Percentiles rank a stretch among this genome's conserved stretches.
These are phyloP conservation scores for Phellopilus nigrolimitatus DNA, from an alignment of 1,284 basidiomycete species.

Conservation along the genomic window DNA sequence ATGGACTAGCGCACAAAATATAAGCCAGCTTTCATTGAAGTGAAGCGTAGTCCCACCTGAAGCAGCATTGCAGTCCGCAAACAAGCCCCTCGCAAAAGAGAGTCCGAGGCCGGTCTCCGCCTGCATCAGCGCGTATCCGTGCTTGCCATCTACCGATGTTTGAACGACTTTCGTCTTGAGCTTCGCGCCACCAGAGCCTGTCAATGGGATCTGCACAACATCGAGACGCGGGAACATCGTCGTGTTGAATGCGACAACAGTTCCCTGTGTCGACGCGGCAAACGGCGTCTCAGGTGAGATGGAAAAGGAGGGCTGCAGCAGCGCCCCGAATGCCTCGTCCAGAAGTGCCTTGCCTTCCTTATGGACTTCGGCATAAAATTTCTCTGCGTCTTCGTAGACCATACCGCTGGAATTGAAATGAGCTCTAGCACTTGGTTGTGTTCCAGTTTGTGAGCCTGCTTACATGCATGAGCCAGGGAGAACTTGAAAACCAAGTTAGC, in stretches of 20 bases:
- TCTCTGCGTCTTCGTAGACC: conserved; percentile 95
- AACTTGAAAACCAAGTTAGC: conserved; percentile 58
- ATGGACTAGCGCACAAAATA: conserved; percentile 36
- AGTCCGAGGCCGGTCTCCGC: conserved; percentile 42
- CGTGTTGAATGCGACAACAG: conserved; percentile 72
- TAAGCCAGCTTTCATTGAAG: too few species aligned
- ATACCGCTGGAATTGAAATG: conserved; percentile 71
- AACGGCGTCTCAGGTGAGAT: conserved; percentile 34
- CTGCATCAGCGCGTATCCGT: conserved; percentile 66
- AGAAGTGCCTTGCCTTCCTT: conserved; percentile 65
- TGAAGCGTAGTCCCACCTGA: too few species aligned
- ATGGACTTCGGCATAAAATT: conserved; percentile 75
- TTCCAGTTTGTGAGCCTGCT: too few species aligned
- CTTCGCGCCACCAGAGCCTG: conserved; percentile 32
- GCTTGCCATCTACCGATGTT: conserved; percentile 54
- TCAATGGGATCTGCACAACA: conserved; percentile 62
- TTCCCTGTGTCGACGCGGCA: conserved; percentile 35
- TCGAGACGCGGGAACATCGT: conserved; percentile 75
- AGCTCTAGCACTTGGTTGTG: too few species aligned
- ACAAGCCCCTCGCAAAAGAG: conserved; percentile 39
- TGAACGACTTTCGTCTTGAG: conserved; percentile 57
- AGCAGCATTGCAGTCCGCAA: conserved; percentile 48
- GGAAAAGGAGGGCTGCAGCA: conserved; percentile 48
- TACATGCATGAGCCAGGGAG: conserved; percentile 91
- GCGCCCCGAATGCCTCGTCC: conserved; percentile 70